Conservation (phyloP, 2,329 filamentous ascomycete species). For the Apiospora marii region DNA sequence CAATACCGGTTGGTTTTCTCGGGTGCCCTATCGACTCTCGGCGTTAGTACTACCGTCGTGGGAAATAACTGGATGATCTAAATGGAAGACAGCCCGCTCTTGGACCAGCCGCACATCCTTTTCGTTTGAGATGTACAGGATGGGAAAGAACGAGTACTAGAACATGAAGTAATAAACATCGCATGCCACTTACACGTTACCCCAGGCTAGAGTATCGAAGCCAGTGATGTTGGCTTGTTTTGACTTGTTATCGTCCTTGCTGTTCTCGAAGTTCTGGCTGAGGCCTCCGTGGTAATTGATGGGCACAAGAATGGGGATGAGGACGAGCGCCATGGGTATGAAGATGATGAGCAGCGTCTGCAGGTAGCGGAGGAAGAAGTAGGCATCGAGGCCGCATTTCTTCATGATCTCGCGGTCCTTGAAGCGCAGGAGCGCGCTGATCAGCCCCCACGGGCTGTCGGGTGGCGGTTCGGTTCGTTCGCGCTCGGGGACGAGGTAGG, state of each 20-base stretch:
- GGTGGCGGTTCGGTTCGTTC: conserved; percentile 83
- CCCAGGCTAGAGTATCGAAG: conserved; percentile 85
- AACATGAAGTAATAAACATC: too few species aligned
- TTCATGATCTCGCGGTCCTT: conserved; percentile 85
- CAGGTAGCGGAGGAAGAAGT: conserved; percentile 84
- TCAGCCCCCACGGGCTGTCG: conserved; percentile 57
- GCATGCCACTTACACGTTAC: conserved; percentile 68
- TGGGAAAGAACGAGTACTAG: too few species aligned
- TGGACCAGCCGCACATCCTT: background rate
- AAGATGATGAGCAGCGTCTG: conserved; percentile 91
- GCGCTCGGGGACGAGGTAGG: conserved; percentile 84
- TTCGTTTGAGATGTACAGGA: too few species aligned
- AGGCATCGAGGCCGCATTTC: conserved; percentile 94
- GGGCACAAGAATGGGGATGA: conserved; percentile 86
- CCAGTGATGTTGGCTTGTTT: conserved; percentile 57
- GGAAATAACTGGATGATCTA: background rate
- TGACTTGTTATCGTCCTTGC: conserved; percentile 35
- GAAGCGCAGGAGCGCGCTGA: conserved; percentile 70
- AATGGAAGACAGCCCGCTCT: background rate
- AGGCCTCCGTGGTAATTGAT: conserved; percentile 80
- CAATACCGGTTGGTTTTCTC: conserved; percentile 75
- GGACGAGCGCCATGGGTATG: conserved; percentile 77
- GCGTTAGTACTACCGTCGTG: background rate
- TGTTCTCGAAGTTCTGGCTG: conserved; percentile 60
- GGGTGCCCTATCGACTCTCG: conserved; percentile 41